These are phyloP conservation scores for Sapria himalayana DNA, from an alignment of 345 rosid species.

Conservation along the genomic window DNA sequence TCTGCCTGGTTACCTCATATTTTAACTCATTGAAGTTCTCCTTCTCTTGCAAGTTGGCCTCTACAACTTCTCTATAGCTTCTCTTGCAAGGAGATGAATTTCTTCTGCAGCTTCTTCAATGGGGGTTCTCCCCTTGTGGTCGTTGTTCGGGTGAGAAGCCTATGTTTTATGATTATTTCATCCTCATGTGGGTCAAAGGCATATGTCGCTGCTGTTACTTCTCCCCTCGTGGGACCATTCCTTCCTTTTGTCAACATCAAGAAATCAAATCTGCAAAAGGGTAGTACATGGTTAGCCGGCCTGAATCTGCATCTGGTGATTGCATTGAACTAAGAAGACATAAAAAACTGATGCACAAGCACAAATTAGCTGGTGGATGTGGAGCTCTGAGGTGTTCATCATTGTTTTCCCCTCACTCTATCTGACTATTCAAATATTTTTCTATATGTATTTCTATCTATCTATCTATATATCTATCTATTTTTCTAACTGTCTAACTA, in stretches of 20 bases:
- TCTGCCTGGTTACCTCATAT: conserved; percentile 61
- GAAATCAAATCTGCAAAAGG: not conserved
- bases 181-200: conserved; percentile 75
- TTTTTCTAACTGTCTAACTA: no score
- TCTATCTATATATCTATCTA: no score
- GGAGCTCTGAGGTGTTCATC: no score
- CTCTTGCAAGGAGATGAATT: conserved; percentile 84
- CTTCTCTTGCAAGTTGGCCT: conserved; percentile 60
- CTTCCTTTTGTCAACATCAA: conserved; percentile 56
- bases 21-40: conserved; percentile 67
- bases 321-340: no score
- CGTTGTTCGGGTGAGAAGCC: conserved; percentile 84
- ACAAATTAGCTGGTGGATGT: no score
- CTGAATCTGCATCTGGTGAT: no score
- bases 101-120: conserved; percentile 82
- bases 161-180: conserved; percentile 60
- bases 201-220: conserved; percentile 44
- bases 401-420: no score
- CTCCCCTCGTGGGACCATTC: conserved; percentile 52
- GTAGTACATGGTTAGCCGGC: no score
- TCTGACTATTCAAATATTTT: no score
- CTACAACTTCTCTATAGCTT: conserved; percentile 57
- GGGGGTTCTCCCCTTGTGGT: conserved; percentile 97
- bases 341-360: no score
- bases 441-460: no score